Evolutionary conservation across 2,329 filamentous ascomycete genomes (phyloP).

Genomic region (Sclerotinia subarctica): DNA sequence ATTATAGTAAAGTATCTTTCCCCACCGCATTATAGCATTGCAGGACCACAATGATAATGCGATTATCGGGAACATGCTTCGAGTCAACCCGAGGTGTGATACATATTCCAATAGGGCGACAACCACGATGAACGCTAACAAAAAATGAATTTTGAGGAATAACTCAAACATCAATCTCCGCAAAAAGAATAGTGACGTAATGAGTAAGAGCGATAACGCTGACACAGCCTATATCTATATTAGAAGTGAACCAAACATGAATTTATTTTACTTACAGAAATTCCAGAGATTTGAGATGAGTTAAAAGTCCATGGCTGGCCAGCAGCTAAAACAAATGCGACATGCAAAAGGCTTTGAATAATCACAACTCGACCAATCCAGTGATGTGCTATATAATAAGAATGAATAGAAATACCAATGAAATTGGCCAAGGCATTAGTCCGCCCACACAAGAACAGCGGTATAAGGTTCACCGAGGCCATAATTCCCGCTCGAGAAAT

Average conservation of each 20-base stretch:
- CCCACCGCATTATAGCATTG: neutral
- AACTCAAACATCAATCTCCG: conserved; percentile 17
- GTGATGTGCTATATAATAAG: conserved; percentile 26
- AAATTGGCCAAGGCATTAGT: conserved; percentile 23
- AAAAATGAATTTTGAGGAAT: conserved; percentile 18
- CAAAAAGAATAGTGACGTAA: conserved; percentile 16
- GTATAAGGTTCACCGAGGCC: conserved; percentile 27
- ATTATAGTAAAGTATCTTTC: neutral
- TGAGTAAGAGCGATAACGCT: conserved; percentile 5
- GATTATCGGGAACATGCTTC: conserved; percentile 5
- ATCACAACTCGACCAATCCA: conserved; percentile 27
- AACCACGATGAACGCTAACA: conserved; percentile 13
- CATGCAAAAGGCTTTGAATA: conserved; percentile 24
- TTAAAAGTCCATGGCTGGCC: neutral
- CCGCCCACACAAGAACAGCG: conserved; percentile 26
- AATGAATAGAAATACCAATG: conserved; percentile 24
- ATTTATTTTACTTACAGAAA: neutral
- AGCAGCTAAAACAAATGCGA: conserved; percentile 16
- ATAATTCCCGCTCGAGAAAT: conserved; percentile 23
- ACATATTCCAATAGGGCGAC: conserved; percentile 4
- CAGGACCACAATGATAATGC: conserved; percentile 15
- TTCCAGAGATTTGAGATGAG: conserved; percentile 15
- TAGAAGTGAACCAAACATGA: neutral
- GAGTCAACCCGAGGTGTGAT: neutral
- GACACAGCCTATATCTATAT: neutral